These are phyloP conservation scores for Boletellus deceptivus DNA, from an alignment of 1,284 basidiomycete genomes.

Conservation along the genomic window DNA sequence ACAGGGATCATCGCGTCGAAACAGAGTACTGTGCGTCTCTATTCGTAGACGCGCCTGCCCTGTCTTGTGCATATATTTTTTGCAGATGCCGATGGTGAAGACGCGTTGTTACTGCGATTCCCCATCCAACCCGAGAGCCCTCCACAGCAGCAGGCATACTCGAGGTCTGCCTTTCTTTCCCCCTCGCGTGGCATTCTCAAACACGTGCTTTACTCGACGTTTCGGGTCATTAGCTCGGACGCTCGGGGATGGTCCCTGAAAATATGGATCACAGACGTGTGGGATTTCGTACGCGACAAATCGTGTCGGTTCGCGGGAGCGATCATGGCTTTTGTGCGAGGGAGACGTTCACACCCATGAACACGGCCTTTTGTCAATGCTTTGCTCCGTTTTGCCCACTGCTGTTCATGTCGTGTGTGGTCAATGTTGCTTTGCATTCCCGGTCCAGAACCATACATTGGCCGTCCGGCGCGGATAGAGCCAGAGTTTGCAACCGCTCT, in stretches of 20 bases:
- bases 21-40: slow-evolving; percentile 75
- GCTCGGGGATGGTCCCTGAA: slow-evolving; percentile 2
- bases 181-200: not conserved
- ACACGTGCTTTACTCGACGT: not conserved
- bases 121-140: slow-evolving; percentile 37
- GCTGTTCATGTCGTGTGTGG: not conserved
- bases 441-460: not conserved
- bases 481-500: not conserved
- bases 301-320: slow-evolving; percentile 10
- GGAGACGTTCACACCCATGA: slow-evolving; percentile 12
- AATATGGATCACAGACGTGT: slow-evolving; percentile 19
- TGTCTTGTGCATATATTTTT: not conserved
- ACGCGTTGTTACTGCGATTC: slow-evolving; percentile 80
- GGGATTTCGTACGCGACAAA: slow-evolving; percentile 13
- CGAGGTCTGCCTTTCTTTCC: slow-evolving; percentile 8
- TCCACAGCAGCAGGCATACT: slow-evolving; percentile 5
- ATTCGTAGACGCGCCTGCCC: not conserved
- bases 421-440: too few species aligned
- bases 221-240: slow-evolving; percentile 4
- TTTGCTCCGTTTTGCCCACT: not conserved
- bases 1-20: slow-evolving; percentile 73
- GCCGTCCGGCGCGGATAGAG: not conserved
- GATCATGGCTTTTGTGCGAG: slow-evolving; percentile 16
- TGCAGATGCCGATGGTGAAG: slow-evolving; percentile 79
- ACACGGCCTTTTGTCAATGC: not conserved